phyloP scores from a whole-genome alignment of 768 basidiomycete species.

The Paxillus involutus region DNA sequence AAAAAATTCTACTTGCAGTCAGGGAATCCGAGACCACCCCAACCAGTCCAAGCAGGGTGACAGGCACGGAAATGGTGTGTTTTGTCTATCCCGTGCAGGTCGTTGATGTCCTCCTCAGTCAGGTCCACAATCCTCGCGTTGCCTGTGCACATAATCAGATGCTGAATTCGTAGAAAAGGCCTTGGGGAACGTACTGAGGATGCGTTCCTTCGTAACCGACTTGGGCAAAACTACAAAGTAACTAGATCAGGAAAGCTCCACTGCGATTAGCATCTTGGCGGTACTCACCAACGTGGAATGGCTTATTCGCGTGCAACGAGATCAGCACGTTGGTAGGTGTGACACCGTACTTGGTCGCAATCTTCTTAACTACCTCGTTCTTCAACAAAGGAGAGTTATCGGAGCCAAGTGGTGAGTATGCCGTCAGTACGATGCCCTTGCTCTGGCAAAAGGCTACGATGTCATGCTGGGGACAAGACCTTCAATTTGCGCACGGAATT shows the following conservation, averaged over 20 bases:
- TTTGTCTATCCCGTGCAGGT: conserved; percentile 61
- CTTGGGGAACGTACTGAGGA: conserved; percentile 42
- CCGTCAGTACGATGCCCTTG: conserved; percentile 70
- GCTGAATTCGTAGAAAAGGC: background rate
- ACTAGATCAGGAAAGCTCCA: conserved; percentile 12
- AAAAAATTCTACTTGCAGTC: conserved; percentile 41
- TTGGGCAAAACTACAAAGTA: conserved; percentile 60
- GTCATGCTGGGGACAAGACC: conserved; percentile 67
- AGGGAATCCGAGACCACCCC: conserved; percentile 60
- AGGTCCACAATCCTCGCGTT: conserved; percentile 65
- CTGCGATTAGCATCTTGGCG: background rate
- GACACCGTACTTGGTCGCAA: conserved; percentile 63
- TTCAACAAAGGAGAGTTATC: conserved; percentile 64
- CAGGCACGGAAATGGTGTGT: conserved; percentile 63
- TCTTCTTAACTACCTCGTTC: conserved; percentile 56
- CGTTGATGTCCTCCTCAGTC: conserved; percentile 56
- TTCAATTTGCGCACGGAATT: conserved; percentile 15
- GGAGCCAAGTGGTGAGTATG: conserved; percentile 80
- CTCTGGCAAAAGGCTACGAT: conserved; percentile 57
- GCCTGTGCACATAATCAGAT: conserved; percentile 30
- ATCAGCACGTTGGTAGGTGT: conserved; percentile 66
- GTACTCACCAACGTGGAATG: conserved; percentile 47
- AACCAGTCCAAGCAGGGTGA: conserved; percentile 63
- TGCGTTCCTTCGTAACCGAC: conserved; percentile 70
- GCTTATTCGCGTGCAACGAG: conserved; percentile 71